phyloP scores from a whole-genome alignment of 108 stramenopile genomes.

The Cylindrotheca closterium region DNA sequence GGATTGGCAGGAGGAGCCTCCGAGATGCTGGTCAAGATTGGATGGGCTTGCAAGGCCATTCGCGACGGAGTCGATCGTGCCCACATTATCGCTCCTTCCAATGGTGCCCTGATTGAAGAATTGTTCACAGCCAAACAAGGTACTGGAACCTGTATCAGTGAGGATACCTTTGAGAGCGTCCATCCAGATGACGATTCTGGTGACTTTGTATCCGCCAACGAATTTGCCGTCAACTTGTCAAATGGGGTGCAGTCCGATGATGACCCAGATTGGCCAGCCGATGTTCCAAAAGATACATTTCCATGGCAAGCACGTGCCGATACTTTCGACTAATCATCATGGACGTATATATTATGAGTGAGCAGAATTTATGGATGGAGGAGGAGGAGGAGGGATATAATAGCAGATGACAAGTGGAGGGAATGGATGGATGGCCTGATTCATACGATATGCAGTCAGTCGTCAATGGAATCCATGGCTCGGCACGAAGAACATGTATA shows the following conservation, averaged over 20 bases:
- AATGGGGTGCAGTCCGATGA: too few species aligned
- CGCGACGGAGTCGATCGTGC: slow-evolving; percentile 61
- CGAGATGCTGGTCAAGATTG: slow-evolving; percentile 49
- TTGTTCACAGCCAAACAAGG: slow-evolving; percentile 59
- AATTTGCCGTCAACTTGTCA: not conserved
- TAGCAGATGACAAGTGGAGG: too few species aligned
- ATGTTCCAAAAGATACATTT: not conserved
- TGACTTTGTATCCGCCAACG: not conserved
- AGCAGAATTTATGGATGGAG: too few species aligned
- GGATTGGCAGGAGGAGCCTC: slow-evolving; percentile 4
- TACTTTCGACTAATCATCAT: too few species aligned
- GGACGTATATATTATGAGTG: too few species aligned
- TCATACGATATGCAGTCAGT: too few species aligned
- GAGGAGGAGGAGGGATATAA: too few species aligned
- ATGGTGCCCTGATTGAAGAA: slow-evolving; percentile 65
- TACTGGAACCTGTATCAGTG: slow-evolving; percentile 42
- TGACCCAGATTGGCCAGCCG: not conserved
- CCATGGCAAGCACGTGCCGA: not conserved
- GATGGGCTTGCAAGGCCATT: slow-evolving; percentile 59
- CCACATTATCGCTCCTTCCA: slow-evolving; percentile 57
- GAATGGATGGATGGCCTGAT: too few species aligned
- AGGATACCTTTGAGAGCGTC: not conserved
- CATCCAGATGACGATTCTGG: not conserved
- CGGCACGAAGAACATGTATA: too few species aligned
- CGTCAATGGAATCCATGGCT: too few species aligned